phyloP scores from a whole-genome alignment of 208 protist genomes.

The Crithidia mellificae region DNA sequence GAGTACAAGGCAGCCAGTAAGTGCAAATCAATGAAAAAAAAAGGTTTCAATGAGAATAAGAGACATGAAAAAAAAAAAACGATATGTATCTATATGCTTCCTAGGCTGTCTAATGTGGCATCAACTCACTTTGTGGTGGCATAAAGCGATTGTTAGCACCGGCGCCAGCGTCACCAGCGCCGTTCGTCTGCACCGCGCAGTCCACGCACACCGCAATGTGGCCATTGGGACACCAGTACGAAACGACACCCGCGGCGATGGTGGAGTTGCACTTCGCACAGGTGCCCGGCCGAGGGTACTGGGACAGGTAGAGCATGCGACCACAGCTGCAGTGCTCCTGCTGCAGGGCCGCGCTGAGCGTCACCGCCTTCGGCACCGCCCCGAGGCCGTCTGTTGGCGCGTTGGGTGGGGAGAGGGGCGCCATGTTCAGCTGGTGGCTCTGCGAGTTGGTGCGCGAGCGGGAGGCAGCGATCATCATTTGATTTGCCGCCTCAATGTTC shows the following conservation, averaged over 20 bases:
- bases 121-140: slow-evolving; percentile 10
- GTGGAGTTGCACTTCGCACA: slow-evolving; percentile 39
- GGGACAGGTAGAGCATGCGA: slow-evolving; percentile 37
- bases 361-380: slow-evolving; percentile 25
- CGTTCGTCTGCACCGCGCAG: slow-evolving; percentile 19
- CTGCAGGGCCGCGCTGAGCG: slow-evolving; percentile 29
- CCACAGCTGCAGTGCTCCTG: slow-evolving; percentile 55
- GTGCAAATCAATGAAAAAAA: neutral
- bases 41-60: too few species aligned
- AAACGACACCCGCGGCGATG: slow-evolving; percentile 24
- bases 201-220: slow-evolving; percentile 45
- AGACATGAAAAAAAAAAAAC: too few species aligned
- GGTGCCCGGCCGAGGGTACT: slow-evolving; percentile 15
- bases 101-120: slow-evolving; percentile 12
- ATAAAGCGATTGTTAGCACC: neutral
- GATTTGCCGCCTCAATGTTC: slow-evolving; percentile 36
- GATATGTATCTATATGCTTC: too few species aligned
- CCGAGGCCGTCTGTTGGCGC: neutral
- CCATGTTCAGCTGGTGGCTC: slow-evolving; percentile 15
- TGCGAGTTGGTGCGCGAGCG: slow-evolving; percentile 22
- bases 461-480: slow-evolving; percentile 32
- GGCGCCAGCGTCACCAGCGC: slow-evolving; percentile 19
- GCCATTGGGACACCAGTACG: slow-evolving; percentile 47
- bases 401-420: neutral
- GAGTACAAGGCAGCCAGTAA: neutral